Conservation (phyloP, 2,329 filamentous ascomycete species). For the Rhynchosporium secalis region DNA sequence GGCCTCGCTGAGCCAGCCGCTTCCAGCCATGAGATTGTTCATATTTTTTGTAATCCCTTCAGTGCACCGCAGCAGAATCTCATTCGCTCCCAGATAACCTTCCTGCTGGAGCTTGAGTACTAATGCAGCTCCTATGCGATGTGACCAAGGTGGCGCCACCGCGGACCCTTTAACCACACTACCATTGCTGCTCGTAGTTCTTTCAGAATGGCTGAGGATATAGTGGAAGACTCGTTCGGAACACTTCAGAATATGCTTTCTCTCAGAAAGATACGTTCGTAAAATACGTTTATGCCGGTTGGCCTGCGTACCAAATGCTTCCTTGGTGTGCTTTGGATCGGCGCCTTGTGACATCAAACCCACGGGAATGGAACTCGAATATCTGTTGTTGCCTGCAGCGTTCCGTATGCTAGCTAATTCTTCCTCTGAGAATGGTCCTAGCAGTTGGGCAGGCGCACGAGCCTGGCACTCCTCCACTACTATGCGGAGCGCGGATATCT, state of each 20-base stretch:
- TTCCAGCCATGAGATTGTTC: slow-evolving; percentile 44
- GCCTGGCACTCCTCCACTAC: slow-evolving; percentile 82
- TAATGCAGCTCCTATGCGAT: background rate
- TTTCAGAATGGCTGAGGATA: slow-evolving; percentile 36
- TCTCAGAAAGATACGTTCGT: slow-evolving; percentile 69
- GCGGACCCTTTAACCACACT: slow-evolving; percentile 10
- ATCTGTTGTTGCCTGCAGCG: slow-evolving; percentile 65
- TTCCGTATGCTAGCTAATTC: slow-evolving; percentile 76
- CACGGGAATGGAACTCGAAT: slow-evolving; percentile 56
- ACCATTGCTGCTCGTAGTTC: slow-evolving; percentile 10
- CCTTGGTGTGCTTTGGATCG: slow-evolving; percentile 47
- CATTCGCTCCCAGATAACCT: background rate
- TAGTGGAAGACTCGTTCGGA: slow-evolving; percentile 49
- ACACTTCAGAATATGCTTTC: slow-evolving; percentile 65
- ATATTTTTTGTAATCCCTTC: slow-evolving; percentile 51
- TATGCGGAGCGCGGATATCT: slow-evolving; percentile 78
- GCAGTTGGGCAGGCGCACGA: slow-evolving; percentile 70
- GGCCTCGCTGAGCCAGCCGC: slow-evolving; percentile 47
- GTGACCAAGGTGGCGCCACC: background rate
- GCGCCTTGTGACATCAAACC: slow-evolving; percentile 38
- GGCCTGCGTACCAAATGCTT: slow-evolving; percentile 62
- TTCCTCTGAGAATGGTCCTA: slow-evolving; percentile 71
- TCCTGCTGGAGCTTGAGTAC: background rate
- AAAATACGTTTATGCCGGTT: slow-evolving; percentile 68
- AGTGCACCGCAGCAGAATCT: slow-evolving; percentile 44